Conservation (phyloP, 2,329 filamentous ascomycete species). For the Trichoderma atrobrunneum region DNA sequence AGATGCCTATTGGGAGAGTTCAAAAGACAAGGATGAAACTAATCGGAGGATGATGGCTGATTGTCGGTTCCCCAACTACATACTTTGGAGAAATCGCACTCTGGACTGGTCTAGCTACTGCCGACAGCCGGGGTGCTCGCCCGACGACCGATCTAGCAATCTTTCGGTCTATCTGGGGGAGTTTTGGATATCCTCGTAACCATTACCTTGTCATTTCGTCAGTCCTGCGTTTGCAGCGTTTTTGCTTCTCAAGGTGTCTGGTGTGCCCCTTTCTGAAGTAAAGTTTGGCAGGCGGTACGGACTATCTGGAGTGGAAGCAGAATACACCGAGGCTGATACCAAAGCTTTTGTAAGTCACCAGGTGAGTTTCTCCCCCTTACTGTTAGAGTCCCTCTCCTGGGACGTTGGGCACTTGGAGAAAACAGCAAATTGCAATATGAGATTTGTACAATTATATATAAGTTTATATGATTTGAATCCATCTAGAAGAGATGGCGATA, state of each 20-base stretch:
- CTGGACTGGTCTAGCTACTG: conserved; percentile 65
- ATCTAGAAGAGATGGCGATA: not conserved
- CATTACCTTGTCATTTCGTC: conserved; percentile 46
- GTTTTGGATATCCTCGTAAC: conserved; percentile 31
- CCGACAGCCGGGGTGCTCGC: conserved; percentile 56
- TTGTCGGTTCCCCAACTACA: conserved; percentile 64
- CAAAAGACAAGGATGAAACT: not conserved
- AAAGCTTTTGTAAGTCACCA: conserved; percentile 44
- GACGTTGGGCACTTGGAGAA: not conserved
- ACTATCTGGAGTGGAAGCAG: conserved; percentile 67
- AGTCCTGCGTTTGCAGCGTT: conserved; percentile 65
- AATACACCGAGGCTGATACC: conserved; percentile 64
- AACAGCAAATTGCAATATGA: not conserved
- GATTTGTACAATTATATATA: not conserved
- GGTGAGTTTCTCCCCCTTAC: not conserved
- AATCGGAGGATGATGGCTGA: not conserved
- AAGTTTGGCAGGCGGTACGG: conserved; percentile 68
- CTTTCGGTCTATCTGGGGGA: conserved; percentile 53
- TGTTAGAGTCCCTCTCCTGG: no score
- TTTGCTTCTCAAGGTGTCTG: conserved; percentile 60
- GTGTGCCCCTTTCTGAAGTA: conserved; percentile 63
- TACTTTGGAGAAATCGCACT: conserved; percentile 71
- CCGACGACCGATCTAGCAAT: conserved; percentile 51
- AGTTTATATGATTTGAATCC: not conserved
- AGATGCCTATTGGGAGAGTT: not conserved